Evolutionary conservation across 192 early-diverging fungal genomes (phyloP).

Genomic region (Umbelopsis isabellina): DNA sequence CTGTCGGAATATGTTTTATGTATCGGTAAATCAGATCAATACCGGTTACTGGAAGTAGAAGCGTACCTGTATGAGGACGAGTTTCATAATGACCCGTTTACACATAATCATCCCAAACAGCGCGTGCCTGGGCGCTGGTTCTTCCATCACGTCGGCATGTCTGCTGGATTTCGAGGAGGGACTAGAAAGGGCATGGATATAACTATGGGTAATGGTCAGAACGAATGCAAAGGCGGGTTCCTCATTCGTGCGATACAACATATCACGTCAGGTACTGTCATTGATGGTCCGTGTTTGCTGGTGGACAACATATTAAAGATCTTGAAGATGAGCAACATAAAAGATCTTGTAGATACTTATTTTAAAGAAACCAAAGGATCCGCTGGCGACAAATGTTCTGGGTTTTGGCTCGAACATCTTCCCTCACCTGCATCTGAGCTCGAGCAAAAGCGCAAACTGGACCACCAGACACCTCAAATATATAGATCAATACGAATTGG

Average conservation of each 20-base stretch:
- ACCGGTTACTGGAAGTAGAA: slow-evolving; percentile 36
- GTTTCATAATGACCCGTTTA: slow-evolving; percentile 30
- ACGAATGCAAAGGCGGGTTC: slow-evolving; percentile 30
- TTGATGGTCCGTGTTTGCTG: slow-evolving; percentile 32
- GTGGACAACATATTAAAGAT: slow-evolving; percentile 27
- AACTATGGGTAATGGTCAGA: slow-evolving; percentile 20
- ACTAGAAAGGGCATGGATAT: slow-evolving; percentile 39
- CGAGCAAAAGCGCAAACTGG: not conserved
- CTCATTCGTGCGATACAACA: slow-evolving; percentile 30
- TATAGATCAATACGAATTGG: slow-evolving; percentile 31
- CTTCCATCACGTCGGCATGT: slow-evolving; percentile 35
- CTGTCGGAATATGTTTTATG: slow-evolving; percentile 26
- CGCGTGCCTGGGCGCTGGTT: slow-evolving; percentile 25
- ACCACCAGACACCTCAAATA: not conserved
- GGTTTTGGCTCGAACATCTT: slow-evolving; percentile 6
- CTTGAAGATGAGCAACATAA: slow-evolving; percentile 9
- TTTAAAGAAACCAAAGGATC: slow-evolving; percentile 1
- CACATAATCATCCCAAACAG: slow-evolving; percentile 31
- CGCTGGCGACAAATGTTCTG: not conserved
- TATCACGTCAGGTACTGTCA: not conserved
- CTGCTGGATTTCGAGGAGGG: slow-evolving; percentile 31
- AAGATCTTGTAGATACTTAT: slow-evolving; percentile 11
- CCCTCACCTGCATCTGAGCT: slow-evolving; percentile 5
- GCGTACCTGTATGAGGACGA: slow-evolving; percentile 28
- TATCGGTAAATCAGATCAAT: slow-evolving; percentile 9